Evolutionary conservation across 2,329 filamentous ascomycete genomes (phyloP).

Genomic region (Diaporthe eres): DNA sequence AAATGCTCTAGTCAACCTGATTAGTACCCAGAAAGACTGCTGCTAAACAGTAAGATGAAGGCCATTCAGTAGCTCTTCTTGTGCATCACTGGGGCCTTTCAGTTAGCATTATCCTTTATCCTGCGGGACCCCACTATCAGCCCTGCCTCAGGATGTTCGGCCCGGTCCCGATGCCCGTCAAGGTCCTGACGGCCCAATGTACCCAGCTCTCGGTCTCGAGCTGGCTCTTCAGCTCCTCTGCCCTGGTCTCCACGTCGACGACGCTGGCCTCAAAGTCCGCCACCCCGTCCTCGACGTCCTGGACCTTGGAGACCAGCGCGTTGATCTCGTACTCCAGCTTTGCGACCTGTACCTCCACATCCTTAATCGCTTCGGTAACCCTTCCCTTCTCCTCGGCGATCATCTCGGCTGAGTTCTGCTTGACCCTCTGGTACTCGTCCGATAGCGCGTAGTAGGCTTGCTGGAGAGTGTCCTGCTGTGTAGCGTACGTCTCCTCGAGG

Average conservation of each 20-base stretch:
- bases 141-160: constrained; percentile 64
- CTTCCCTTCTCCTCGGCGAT: constrained; percentile 77
- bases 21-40: neutral
- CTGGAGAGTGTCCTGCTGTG: constrained; percentile 76
- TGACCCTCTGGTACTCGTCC: constrained; percentile 78
- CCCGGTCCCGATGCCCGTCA: constrained; percentile 73
- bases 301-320: constrained; percentile 82
- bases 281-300: constrained; percentile 89
- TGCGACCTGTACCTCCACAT: constrained; percentile 84
- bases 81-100: neutral
- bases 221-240: constrained; percentile 73
- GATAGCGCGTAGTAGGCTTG: constrained; percentile 77
- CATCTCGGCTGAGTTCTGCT: constrained; percentile 77
- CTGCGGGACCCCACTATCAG: neutral
- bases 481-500: constrained; percentile 73
- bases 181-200: constrained; percentile 73
- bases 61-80: neutral
- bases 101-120: neutral
- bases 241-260: constrained; percentile 75
- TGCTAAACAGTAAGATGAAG: neutral
- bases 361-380: constrained; percentile 80
- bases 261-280: constrained; percentile 85
- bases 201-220: constrained; percentile 76
- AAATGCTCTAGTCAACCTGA: constrained; percentile 26
- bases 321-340: constrained; percentile 95